Base-by-base conservation (phyloP, 2,329 filamentous ascomycete species). In the Penicillium sp. region DNA sequence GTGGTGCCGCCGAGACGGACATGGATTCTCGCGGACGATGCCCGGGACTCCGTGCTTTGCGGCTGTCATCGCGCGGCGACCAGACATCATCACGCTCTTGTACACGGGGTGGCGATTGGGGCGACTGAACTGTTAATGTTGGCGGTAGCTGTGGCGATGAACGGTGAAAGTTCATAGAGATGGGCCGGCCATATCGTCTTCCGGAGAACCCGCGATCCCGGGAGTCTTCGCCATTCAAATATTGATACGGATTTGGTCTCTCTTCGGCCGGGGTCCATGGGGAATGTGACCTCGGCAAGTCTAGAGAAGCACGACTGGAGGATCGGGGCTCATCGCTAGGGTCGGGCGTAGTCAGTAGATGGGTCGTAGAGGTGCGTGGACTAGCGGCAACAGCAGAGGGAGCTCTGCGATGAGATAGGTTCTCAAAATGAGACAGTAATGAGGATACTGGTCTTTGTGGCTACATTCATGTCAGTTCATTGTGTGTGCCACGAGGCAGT, bases 51-150 rank as follows among this genome's bases (percentile, higher is more conserved):
- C 66, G 64, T 45, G 58, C 52, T 29, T 60, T 47, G 29, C 67
- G 55, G 91, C 86, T 63, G 88, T 89, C 67, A 84, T 85, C 13
- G 87, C 81, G 47, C 81, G 77, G 67, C 80, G 84, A 76, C 84
- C 62, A 56, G 13, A 63, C 55, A 41, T 49, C 39, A 4, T 60
- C 57, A 4, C 48, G 48, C 23, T 66, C 66, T 32, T 63, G 48
- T 6, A 60, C 62, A 7, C 70, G 68, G 8, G 76, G 74, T 19
- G 75, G 75, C 40, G 76, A 76, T 36, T 67, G 68, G 7, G 76
- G 76, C 3, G 76, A 77, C 46, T 78, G 73, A 7, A 78, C 68
- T 5, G 72, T 74, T 47, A 78, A 65, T 1, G 70, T 72, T 10
- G 76, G 75, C 10, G 73, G 67, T 11, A 75, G 63, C 53, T 76